A percentile compares a stretch with the other conserved stretches of the same genome.
Evolutionary conservation across 805 yeast genomes (phyloP).

Genomic region (Cyberlindnera mrakii): DNA sequence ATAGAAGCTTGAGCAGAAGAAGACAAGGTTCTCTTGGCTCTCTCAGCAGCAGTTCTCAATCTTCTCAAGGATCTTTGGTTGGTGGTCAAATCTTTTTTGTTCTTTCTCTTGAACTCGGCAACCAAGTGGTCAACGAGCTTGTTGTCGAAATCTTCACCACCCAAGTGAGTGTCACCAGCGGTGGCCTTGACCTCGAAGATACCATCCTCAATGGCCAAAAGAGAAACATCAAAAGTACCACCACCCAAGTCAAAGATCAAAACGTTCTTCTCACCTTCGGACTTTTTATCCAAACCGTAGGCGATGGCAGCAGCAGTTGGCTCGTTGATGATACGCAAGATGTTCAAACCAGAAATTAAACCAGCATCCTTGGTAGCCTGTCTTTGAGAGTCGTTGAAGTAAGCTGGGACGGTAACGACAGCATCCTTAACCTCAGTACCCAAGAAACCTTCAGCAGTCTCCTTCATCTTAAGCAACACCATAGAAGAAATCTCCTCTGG

Average conservation of each 20-base stretch:
- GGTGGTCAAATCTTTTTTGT: constrained; percentile 85
- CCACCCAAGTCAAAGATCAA: constrained; percentile 95
- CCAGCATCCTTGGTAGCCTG: constrained; percentile 20
- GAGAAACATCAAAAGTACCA: constrained; percentile 96
- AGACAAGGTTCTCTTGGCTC: constrained; percentile 84
- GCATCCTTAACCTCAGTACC: constrained; percentile 85
- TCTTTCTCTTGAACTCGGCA: constrained; percentile 93
- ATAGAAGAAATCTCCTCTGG: constrained; percentile 95
- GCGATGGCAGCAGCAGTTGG: constrained; percentile 30
- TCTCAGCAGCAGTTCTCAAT: constrained; percentile 61
- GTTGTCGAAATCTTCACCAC: constrained; percentile 31
- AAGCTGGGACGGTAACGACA: constrained; percentile 45
- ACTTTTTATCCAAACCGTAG: constrained; percentile 80
- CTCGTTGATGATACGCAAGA: constrained; percentile 18
- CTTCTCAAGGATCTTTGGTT: constrained; percentile 98
- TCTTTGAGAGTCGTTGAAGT: constrained; percentile 20
- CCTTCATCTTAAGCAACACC: constrained; percentile 87
- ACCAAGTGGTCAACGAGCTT: constrained; percentile 90
- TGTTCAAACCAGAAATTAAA: constrained; percentile 17
- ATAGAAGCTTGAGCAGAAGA: constrained; percentile 93
- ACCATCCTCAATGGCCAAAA: constrained; percentile 90
- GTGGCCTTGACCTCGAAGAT: constrained; percentile 95
- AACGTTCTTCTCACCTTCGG: constrained; percentile 78
- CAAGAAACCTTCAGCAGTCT: constrained; percentile 85
- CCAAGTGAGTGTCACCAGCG: constrained; percentile 28